Evolutionary conservation across 371 early-diverging fungal species (phyloP), one percentile per base, ranked within the genome.

Genomic region (Coemansia sp.): DNA sequence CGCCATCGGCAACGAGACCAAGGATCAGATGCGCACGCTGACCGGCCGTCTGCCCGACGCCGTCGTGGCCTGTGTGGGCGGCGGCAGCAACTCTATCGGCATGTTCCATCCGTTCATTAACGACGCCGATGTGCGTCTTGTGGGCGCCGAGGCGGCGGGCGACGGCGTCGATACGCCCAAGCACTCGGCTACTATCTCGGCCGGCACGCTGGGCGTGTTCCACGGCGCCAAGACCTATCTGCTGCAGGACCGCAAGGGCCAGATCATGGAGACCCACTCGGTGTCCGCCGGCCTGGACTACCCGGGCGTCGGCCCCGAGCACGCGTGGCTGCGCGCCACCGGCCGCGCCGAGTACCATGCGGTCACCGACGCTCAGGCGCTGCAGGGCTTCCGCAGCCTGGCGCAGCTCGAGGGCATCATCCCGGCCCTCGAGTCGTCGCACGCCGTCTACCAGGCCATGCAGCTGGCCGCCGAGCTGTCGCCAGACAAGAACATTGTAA

Each of bases 251-350:
- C 70, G 75, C 20, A 87, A 92, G 67, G 98, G 98, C 14, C 97
- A 96, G 80, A 95, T 98, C 78, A 84, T 87, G 68, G 93, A 95
- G 70, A 95, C 98, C 1, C 94, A 97, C 78, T 90, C 90, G 53
- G 91, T 98, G 72, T 89, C 91, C 61, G 95, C 97, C 76, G 98
- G 97, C 30, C 83, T 98, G 53, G 95, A 96, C 82, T 97, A 98
- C 78, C 96, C 98, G 4, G 97, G 96, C 67, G 96, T 97, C 45
- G 97, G 97, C 31, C 97, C 97, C 26, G 97, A 98, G 76, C 96
- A 95, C 74, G 87, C 96, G 34, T 93, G 85, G 83, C 84, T 98
- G 65, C 92, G 93, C 81, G 91, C 91, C 69, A 82, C 84, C 48
- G 89, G 88, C 16, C 85, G 98, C 43, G 98, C 91, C 47, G 84